phyloP scores from a whole-genome alignment of 2,329 filamentous ascomycete genomes.

The Trichoderma semiorbis region DNA sequence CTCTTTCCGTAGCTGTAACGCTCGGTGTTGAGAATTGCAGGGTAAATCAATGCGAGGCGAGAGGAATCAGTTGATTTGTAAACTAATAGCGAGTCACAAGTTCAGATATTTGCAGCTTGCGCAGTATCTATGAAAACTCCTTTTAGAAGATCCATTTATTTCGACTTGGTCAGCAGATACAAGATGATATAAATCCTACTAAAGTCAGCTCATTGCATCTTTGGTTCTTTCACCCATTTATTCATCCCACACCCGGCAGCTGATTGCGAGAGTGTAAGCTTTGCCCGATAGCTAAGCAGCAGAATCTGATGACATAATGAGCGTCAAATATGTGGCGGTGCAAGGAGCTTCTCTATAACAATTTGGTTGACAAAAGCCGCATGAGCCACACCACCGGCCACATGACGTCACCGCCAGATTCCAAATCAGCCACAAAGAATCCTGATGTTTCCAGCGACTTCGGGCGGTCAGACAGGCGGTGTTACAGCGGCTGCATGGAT shows the following conservation, averaged over 20 bases:
- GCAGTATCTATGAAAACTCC: neutral
- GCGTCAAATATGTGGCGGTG: neutral
- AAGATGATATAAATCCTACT: neutral
- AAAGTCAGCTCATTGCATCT: neutral
- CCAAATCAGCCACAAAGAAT: neutral
- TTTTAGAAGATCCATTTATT: neutral
- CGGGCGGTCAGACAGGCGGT: neutral
- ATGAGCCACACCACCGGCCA: neutral
- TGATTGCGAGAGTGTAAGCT: neutral
- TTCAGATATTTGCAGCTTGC: neutral
- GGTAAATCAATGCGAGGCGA: neutral
- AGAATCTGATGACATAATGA: neutral
- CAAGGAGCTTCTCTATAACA: neutral
- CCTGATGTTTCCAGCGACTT: slow-evolving; percentile 3
- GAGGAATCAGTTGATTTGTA: neutral
- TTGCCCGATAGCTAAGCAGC: neutral
- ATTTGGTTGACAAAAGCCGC: neutral
- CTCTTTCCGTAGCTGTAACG: neutral
- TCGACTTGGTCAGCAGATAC: neutral
- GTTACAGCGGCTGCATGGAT: neutral
- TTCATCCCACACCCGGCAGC: neutral
- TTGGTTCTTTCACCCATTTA: neutral
- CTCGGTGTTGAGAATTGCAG: neutral
- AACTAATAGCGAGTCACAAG: neutral
- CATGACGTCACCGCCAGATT: neutral